phyloP scores from a whole-genome alignment of 2,329 filamentous ascomycete species.

The Aspergillus latus region DNA sequence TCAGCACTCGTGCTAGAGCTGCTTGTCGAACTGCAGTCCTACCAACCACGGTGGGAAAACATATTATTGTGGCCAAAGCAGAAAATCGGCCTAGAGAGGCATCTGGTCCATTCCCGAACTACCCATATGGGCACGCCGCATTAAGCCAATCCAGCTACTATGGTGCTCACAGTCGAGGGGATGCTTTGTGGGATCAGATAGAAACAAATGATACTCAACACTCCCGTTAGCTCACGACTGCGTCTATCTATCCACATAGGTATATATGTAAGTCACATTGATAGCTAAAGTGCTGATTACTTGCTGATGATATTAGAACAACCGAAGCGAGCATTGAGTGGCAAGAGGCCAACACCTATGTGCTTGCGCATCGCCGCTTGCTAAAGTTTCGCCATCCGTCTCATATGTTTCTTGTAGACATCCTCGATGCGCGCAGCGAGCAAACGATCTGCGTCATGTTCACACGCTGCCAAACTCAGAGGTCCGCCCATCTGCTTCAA shows the following conservation, averaged over 20 bases:
- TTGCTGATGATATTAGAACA: not conserved
- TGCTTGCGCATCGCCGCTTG: not conserved
- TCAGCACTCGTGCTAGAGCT: constrained; percentile 17
- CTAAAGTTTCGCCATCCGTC: constrained; percentile 25
- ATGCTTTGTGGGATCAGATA: not conserved
- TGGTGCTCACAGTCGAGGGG: not conserved
- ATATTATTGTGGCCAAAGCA: constrained; percentile 33
- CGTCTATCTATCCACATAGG: not conserved
- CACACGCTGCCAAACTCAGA: constrained; percentile 28
- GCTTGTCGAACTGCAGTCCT: constrained; percentile 19
- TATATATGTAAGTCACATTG: not conserved
- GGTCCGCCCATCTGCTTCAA: constrained; percentile 32
- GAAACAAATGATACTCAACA: not conserved
- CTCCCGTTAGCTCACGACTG: too few relatives aligned
- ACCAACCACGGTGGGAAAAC: constrained; percentile 26
- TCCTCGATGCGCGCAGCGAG: constrained; percentile 23
- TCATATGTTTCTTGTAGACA: constrained; percentile 21
- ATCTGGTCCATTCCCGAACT: not conserved
- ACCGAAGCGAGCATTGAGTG: not conserved
- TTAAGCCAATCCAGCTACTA: not conserved
- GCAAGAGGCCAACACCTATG: not conserved
- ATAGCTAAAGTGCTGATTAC: not conserved
- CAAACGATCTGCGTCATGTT: constrained; percentile 26
- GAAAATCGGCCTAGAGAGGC: constrained; percentile 30
- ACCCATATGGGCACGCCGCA: not conserved